A percentile compares a stretch with the other conserved stretches of the same genome.
These are phyloP conservation scores for Penicillium frequentans DNA, from an alignment of 2,329 filamentous ascomycete species.

Conservation along the genomic window DNA sequence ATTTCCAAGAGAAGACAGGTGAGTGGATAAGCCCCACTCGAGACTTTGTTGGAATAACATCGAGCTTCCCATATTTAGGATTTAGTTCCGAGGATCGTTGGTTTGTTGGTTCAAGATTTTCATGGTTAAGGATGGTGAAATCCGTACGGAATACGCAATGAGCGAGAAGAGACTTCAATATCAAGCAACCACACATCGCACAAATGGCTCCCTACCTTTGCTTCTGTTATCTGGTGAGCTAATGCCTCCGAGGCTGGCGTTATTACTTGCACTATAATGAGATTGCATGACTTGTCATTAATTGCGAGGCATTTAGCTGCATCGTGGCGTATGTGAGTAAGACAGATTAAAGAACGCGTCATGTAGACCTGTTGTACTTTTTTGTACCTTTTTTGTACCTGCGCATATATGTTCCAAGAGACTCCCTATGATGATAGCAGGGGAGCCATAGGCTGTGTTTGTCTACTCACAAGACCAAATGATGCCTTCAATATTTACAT, in stretches of 20 bases:
- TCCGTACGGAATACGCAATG: neutral
- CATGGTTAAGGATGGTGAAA: neutral
- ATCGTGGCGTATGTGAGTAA: neutral
- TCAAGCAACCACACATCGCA: no score
- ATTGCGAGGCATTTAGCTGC: neutral
- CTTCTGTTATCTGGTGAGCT: neutral
- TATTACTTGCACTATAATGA: neutral
- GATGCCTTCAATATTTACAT: neutral
- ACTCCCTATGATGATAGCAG: neutral
- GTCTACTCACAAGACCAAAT: neutral
- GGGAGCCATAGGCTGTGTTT: neutral
- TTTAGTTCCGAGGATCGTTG: neutral
- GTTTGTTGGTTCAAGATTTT: neutral
- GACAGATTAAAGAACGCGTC: neutral
- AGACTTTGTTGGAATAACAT: neutral
- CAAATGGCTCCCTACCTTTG: neutral
- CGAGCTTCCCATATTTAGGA: neutral
- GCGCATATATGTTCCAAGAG: neutral
- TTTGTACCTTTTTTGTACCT: neutral
- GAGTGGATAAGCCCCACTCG: neutral
- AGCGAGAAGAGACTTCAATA: neutral
- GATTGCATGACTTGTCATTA: neutral
- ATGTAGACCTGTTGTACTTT: neutral
- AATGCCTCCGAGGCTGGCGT: neutral
- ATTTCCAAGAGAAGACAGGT: neutral